Evolutionary conservation across 73 alveolate genomes (phyloP), one percentile per base, ranked within the genome.

Genomic region (Halteria grandinella): DNA sequence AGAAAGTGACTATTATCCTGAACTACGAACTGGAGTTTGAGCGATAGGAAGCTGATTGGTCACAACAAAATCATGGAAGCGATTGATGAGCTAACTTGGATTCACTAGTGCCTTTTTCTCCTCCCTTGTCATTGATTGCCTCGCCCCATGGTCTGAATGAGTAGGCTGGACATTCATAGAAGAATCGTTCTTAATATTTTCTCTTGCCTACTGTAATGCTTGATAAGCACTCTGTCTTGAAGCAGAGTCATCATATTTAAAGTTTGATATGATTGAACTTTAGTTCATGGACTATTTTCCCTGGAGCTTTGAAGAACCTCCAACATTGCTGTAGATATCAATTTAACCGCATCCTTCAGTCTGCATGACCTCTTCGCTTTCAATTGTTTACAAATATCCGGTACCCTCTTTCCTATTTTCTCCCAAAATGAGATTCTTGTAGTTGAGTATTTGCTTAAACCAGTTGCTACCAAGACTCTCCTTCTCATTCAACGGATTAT

Each of bases 311-410:
- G n/a, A n/a, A n/a, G n/a, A 41, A 23, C 43, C 43, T 40, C 78
- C 78, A 17, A 62, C 41, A 17, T 62, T 40, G 45, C 78, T 62
- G 20, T 40, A 11, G 24, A 7, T 27, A 39, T 62, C 78, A 14
- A 10, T 25, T 17, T 62, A 6, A 11, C 55, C 55, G 12, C n/a
- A n/a, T n/a, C 74, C 74, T 21, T 62, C 78, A 21, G 78, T 62
- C 43, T 40, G 62, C 60, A 41, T 41, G 17, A 62, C 78, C 23
- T 62, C 78, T 41, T 62, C 78, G 24, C 78, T 62, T 41, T 62
- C 78, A 39, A 62, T 62, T n/a, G 78, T 62, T 11, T 62, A 43
- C 15, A 62, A 27, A 41, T 62, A 62, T 3, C 60, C 60, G 7
- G 62, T 60, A 39, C 63, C 74, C 4, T 51, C n/a, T n/a, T n/a